Evolutionary conservation across 176 grass and related monocot genomes (phyloP).

Genomic region (Zoysia pacifica): DNA sequence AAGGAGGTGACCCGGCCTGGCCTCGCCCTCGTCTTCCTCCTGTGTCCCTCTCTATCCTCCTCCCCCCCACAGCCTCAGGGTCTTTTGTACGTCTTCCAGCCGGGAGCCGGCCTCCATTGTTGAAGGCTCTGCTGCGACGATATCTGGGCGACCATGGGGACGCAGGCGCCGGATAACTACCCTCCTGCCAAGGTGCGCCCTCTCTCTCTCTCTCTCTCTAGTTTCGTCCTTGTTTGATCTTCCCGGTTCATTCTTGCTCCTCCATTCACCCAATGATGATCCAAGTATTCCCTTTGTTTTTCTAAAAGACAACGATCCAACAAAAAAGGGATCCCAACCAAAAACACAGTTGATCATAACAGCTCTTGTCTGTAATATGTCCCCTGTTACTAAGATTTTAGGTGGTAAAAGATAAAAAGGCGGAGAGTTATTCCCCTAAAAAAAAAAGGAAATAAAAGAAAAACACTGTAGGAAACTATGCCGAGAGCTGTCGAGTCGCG

Average conservation of each 20-base stretch:
- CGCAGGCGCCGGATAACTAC: conserved; percentile 24
- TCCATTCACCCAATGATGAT: neutral
- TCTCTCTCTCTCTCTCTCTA: neutral
- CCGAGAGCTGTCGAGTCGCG: conserved; percentile 12
- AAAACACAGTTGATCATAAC: neutral
- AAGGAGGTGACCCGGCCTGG: neutral
- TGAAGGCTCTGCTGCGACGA: neutral
- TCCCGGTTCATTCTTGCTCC: neutral
- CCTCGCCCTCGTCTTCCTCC: neutral
- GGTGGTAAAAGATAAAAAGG: neutral
- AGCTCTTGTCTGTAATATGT: neutral
- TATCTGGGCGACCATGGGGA: conserved; percentile 34
- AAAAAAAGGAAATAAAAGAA: neutral
- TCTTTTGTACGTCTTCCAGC: neutral
- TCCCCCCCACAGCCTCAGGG: neutral
- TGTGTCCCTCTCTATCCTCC: neutral
- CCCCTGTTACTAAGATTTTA: neutral
- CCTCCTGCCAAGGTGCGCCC: conserved; percentile 18
- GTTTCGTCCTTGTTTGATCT: neutral
- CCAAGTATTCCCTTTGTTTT: too few species aligned
- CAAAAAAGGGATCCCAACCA: neutral
- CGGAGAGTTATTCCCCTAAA: neutral
- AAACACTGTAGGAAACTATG: neutral
- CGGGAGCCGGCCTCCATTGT: neutral
- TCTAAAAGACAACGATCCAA: too few species aligned